These are phyloP conservation scores for Trichosporon sp. DNA, from an alignment of 1,284 basidiomycete species.

Conservation along the genomic window DNA sequence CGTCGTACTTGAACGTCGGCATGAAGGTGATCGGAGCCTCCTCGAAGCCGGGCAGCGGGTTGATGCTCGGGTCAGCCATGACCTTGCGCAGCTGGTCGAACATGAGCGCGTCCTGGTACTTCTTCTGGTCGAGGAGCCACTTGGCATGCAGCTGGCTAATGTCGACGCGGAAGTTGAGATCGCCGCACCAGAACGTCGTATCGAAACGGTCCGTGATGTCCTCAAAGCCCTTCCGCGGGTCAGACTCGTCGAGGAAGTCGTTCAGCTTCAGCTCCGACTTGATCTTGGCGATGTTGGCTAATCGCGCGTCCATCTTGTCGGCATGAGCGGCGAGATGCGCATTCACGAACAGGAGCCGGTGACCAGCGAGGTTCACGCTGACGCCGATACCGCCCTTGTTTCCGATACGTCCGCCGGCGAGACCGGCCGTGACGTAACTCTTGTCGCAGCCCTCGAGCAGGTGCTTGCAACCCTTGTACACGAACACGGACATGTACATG, in stretches of 20 bases:
- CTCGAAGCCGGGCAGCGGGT: conserved; percentile 58
- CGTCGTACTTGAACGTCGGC: conserved; percentile 61
- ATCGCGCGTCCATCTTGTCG: conserved; percentile 47
- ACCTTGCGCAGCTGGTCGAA: conserved; percentile 62
- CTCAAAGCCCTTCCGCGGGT: conserved; percentile 37
- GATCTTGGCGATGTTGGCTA: conserved; percentile 59
- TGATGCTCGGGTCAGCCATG: conserved; percentile 53
- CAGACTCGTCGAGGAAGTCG: conserved; percentile 58
- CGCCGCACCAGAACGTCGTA: conserved; percentile 61
- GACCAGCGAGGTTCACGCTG: conserved; percentile 60
- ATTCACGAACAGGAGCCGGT: conserved; percentile 62
- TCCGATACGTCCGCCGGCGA: conserved; percentile 61
- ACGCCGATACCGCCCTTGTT: conserved; percentile 62
- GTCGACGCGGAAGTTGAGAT: conserved; percentile 62
- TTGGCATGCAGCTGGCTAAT: conserved; percentile 61
- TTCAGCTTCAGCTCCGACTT: conserved; percentile 60
- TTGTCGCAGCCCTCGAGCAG: conserved; percentile 58
- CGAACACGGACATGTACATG: conserved; percentile 59
- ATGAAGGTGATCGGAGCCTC: conserved; percentile 59
- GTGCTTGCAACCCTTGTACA: conserved; percentile 57
- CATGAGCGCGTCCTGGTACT: conserved; percentile 58
- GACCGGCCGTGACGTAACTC: conserved; percentile 61
- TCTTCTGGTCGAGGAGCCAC: conserved; percentile 61
- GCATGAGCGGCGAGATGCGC: conserved; percentile 62
- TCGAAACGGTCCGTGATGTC: conserved; percentile 62